Evolutionary conservation across 2,329 filamentous ascomycete species (phyloP).

Genomic region (Calonectria pauciramosa): DNA sequence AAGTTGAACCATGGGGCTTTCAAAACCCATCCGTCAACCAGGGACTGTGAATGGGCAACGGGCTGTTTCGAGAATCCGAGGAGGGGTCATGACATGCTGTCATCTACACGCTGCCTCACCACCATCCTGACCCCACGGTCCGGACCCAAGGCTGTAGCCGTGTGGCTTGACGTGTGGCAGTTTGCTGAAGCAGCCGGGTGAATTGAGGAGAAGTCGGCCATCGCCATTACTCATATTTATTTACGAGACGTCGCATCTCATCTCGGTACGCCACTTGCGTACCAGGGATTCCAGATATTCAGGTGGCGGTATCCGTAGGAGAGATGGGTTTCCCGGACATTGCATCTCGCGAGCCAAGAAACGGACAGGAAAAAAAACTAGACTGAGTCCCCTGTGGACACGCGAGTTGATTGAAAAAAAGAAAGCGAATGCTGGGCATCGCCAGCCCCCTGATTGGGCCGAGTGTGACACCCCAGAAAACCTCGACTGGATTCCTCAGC

Average conservation of each 20-base stretch:
- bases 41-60: background rate
- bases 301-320: background rate
- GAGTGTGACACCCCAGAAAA: conserved; percentile 21
- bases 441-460: conserved; percentile 32
- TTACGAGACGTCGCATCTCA: background rate
- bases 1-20: background rate
- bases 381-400: conserved; percentile 14
- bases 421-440: conserved; percentile 27
- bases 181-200: background rate
- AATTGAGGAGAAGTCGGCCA: background rate
- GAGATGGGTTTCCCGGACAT: background rate
- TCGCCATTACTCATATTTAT: background rate
- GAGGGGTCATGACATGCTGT: conserved; percentile 13
- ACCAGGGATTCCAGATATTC: background rate
- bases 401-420: conserved; percentile 29
- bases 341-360: background rate
- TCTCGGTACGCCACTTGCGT: background rate
- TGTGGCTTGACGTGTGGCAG: conserved; percentile 17
- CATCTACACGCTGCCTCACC: background rate
- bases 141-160: background rate
- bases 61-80: background rate
- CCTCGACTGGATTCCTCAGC: conserved; percentile 8
- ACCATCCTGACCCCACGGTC: background rate
- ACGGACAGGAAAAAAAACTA: background rate
- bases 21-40: background rate